Evolutionary conservation across 192 early-diverging fungal genomes (phyloP), one percentile per base, ranked within the genome.

Genomic region (Pecoramyces ruminantium): DNA sequence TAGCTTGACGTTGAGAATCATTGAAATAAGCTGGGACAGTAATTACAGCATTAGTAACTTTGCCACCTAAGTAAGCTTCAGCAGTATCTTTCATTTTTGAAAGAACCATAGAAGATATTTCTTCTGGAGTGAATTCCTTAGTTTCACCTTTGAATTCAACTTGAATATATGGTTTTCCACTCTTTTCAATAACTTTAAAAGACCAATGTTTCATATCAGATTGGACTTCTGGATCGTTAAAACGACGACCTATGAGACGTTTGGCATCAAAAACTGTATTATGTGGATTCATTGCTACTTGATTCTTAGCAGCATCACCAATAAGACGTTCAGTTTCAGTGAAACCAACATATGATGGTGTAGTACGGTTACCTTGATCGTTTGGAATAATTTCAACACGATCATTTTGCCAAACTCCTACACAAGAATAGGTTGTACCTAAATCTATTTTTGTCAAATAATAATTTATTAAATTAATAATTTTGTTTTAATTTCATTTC

Each of bases 241-340:
- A 97, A 78, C 92, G 91, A 84, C 96, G 97, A 86, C 97, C 97
- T 85, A 98, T 98, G 30, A 97, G 90, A 90, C 97, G 95, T 92
- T 98, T 98, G 81, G 97, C 96, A 90, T 97, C 96, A 83, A 97
- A 98, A 81, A 98, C 95, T 83, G 97, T 99, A 92, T 97, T 97
- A 89, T 92, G 86, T 81, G 97, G 96, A 92, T 97, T 97, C 95
- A 96, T 96, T 83, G 96, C 95, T 83, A 94, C 94, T 92, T 96
- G 95, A 90, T 97, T 99, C 93, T 97, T 99, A 85, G 97, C 96
- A 82, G 97, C 95, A 88, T 99, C 96, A 86, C 97, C 97, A 84
- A 99, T 96, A 82, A 99, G 92, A 88, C 97, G 96, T 92, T 99
- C 97, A 83, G 90, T 86, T 90, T 97, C 97, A 80, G 95, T 95